Percentiles rank a stretch among this genome's conserved stretches.
Conservation (phyloP, 1,139 yeast genomes). For the Blastobotrys raffinosifermentans region DNA sequence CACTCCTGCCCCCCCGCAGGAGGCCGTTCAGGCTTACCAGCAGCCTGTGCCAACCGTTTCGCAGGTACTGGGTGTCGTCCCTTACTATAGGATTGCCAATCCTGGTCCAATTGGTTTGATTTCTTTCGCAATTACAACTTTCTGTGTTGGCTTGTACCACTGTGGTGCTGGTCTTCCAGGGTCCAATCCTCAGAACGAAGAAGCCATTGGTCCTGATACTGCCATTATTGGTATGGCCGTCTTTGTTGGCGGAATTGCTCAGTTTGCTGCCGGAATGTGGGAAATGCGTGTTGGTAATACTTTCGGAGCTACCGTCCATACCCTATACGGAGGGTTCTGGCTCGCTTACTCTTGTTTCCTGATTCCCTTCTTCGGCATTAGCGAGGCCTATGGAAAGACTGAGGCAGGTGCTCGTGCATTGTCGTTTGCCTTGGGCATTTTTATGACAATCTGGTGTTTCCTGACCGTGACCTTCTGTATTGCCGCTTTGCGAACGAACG, state of each 20-base stretch:
- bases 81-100: constrained; percentile 53
- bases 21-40: too few relatives aligned
- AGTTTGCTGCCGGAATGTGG: constrained; percentile 68
- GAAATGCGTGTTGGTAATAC: constrained; percentile 63
- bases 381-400: constrained; percentile 43
- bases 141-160: constrained; percentile 42
- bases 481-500: constrained; percentile 69
- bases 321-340: constrained; percentile 73
- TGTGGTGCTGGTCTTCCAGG: constrained; percentile 8
- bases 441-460: constrained; percentile 66
- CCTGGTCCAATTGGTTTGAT: constrained; percentile 86
- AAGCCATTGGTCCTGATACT: constrained; percentile 7
- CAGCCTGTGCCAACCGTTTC: too few relatives aligned
- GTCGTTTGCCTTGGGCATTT: constrained; percentile 62
- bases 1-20: too few relatives aligned
- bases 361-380: constrained; percentile 64
- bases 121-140: constrained; percentile 80
- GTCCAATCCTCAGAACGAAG: constrained; percentile 3
- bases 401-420: constrained; percentile 36
- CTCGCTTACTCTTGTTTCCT: constrained; percentile 61
- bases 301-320: constrained; percentile 76
- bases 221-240: constrained; percentile 59
- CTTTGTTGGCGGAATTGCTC: constrained; percentile 77
- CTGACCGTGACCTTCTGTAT: constrained; percentile 63
- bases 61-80: not conserved